These are phyloP conservation scores for Pichia nakasei DNA, from an alignment of 805 yeast species.

Conservation along the genomic window DNA sequence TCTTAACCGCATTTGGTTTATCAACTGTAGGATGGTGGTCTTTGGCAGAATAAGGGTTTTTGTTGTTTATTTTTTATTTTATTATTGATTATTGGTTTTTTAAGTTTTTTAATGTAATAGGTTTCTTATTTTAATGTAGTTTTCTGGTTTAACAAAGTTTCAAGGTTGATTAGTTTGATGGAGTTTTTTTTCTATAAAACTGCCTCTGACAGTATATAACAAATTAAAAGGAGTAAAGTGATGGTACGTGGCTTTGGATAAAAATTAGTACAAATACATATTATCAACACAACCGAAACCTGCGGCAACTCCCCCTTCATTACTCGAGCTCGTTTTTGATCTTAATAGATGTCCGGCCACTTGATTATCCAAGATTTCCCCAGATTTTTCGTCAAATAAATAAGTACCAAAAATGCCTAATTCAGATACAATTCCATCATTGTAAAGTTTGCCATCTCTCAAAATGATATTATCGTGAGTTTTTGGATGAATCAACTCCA, in stretches of 20 bases:
- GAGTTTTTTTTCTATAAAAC: no score
- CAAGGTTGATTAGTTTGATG: no score
- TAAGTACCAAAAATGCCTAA: conserved; percentile 85
- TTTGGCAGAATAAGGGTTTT: conserved; percentile 9
- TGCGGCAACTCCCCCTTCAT: conserved; percentile 99
- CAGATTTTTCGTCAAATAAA: conserved; percentile 58
- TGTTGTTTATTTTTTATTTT: not conserved
- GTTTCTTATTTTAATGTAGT: no score
- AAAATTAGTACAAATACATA: conserved; percentile 41
- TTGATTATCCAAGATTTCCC: conserved; percentile 51
- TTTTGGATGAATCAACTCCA: conserved; percentile 87
- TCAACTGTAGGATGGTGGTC: conserved; percentile 29
- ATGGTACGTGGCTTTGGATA: no score
- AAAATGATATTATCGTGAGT: conserved; percentile 59
- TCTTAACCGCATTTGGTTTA: conserved; percentile 21
- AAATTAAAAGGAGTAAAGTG: no score
- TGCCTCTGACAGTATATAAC: no score
- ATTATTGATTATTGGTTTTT: no score
- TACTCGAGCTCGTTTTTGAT: conserved; percentile 76
- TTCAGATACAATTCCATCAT: conserved; percentile 81
- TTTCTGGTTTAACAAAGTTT: no score
- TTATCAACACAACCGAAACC: conserved; percentile 97
- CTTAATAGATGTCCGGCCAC: conserved; percentile 81
- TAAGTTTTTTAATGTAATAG: not conserved
- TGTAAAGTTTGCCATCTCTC: conserved; percentile 50